A percentile compares a stretch with the other conserved stretches of the same genome.
phyloP scores from a whole-genome alignment of 768 basidiomycete species.

The Artomyces pyxidatus region DNA sequence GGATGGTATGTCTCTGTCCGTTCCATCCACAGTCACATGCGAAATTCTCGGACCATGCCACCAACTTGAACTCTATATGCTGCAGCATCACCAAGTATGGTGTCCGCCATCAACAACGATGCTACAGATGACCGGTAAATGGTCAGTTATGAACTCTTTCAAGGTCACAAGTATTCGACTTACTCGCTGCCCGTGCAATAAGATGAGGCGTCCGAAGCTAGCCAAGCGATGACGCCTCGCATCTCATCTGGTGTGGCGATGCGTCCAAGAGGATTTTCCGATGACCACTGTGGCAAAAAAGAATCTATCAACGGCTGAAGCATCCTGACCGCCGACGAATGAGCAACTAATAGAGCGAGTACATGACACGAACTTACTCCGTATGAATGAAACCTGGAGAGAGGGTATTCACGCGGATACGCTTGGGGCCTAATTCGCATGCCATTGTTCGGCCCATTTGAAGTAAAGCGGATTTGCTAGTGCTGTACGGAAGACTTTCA shows the following conservation, averaged over 20 bases:
- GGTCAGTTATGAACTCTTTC: conserved; percentile 2
- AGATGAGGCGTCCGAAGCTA: conserved; percentile 17
- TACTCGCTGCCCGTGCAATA: conserved; percentile 22
- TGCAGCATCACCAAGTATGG: conserved; percentile 19
- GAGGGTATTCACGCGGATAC: conserved; percentile 64
- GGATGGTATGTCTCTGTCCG: too few relatives aligned
- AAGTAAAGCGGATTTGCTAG: conserved; percentile 65
- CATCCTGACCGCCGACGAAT: background rate
- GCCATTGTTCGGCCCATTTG: conserved; percentile 79
- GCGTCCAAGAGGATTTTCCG: conserved; percentile 19
- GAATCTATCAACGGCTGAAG: background rate
- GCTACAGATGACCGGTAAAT: conserved; percentile 13
- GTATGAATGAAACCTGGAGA: conserved; percentile 74
- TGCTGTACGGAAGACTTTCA: conserved; percentile 66
- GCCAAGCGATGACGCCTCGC: conserved; percentile 21
- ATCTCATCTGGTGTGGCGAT: conserved; percentile 19
- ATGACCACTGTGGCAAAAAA: background rate
- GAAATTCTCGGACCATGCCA: too few relatives aligned
- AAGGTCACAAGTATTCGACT: conserved; percentile 3
- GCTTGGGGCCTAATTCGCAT: conserved; percentile 56
- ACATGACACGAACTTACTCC: background rate
- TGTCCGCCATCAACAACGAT: conserved; percentile 20
- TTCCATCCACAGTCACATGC: too few relatives aligned
- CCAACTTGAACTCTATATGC: too few relatives aligned
- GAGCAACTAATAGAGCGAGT: background rate